A percentile compares a stretch with the other conserved stretches of the same genome.
Evolutionary conservation across 2,329 filamentous ascomycete species (phyloP).

Genomic region (Colletotrichum limetticola): DNA sequence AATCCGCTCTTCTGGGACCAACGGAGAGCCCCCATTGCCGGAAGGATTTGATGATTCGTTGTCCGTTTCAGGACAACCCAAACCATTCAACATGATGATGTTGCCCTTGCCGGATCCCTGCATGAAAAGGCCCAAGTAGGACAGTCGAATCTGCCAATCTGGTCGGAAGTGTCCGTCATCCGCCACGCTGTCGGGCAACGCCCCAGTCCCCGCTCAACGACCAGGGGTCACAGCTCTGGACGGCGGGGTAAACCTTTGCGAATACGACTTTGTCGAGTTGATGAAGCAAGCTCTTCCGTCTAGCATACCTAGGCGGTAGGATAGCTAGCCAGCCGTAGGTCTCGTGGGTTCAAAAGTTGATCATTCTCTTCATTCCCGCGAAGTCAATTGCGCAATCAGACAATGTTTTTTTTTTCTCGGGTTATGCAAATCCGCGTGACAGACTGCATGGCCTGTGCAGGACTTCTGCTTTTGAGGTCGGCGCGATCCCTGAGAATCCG

Average conservation of each 20-base stretch:
- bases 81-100: not conserved
- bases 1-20: conserved; percentile 17
- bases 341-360: not conserved
- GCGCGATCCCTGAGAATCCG: conserved; percentile 9
- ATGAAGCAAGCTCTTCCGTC: not conserved
- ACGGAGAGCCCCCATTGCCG: conserved; percentile 1
- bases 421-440: not conserved
- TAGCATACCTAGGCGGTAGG: not conserved
- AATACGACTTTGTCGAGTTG: not conserved
- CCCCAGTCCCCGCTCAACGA: not conserved
- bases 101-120: conserved; percentile 1
- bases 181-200: conserved; percentile 4
- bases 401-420: not conserved
- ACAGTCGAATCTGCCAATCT: not conserved
- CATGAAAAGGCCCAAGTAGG: not conserved
- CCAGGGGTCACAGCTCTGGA: not conserved
- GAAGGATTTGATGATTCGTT: not conserved
- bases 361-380: not conserved
- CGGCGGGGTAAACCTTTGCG: not conserved
- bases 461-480: not conserved
- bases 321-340: not conserved
- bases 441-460: not conserved
- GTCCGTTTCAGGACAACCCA: not conserved
- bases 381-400: not conserved
- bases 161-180: conserved; percentile 16